phyloP scores from a whole-genome alignment of 202 grass and related monocot genomes.

The Setaria italica region DNA sequence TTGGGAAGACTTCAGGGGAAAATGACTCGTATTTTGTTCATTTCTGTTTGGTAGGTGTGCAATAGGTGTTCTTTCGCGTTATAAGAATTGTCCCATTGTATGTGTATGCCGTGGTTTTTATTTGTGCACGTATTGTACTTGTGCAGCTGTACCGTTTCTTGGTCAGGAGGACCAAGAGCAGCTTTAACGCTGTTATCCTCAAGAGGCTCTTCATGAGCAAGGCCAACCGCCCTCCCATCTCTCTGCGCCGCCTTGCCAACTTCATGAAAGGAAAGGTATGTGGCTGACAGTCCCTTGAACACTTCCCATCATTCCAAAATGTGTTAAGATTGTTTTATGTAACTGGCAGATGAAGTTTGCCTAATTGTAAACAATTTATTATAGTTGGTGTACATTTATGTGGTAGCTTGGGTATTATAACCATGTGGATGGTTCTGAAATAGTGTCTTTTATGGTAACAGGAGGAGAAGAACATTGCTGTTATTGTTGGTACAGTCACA shows the following conservation, averaged over 20 bases:
- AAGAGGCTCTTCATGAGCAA: conserved; percentile 98
- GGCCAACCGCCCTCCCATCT: conserved; percentile 75
- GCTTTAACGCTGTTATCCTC: conserved; percentile 78
- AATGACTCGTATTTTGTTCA: not conserved
- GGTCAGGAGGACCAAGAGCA: conserved; percentile 81
- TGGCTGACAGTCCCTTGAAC: not conserved
- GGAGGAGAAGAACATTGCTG: conserved; percentile 78
- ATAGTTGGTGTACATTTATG: not conserved
- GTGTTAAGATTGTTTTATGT: not conserved
- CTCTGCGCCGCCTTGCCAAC: conserved; percentile 61
- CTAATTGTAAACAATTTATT: not conserved
- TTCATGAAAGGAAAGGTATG: conserved; percentile 73
- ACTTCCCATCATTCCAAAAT: not conserved
- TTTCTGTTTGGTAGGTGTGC: conserved; percentile 22
- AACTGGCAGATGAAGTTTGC: not conserved
- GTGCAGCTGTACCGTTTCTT: conserved; percentile 81
- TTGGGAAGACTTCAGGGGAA: not conserved
- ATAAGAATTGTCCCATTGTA: not conserved
- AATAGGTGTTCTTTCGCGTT: too few species aligned
- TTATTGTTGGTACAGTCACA: conserved; percentile 87
- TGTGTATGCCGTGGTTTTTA: not conserved
- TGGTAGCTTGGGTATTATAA: not conserved
- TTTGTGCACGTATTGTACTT: not conserved
- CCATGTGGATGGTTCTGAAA: not conserved
- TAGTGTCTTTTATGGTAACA: not conserved